Base-by-base conservation (phyloP, 768 basidiomycete genomes). In the Termitomyces sp. region DNA sequence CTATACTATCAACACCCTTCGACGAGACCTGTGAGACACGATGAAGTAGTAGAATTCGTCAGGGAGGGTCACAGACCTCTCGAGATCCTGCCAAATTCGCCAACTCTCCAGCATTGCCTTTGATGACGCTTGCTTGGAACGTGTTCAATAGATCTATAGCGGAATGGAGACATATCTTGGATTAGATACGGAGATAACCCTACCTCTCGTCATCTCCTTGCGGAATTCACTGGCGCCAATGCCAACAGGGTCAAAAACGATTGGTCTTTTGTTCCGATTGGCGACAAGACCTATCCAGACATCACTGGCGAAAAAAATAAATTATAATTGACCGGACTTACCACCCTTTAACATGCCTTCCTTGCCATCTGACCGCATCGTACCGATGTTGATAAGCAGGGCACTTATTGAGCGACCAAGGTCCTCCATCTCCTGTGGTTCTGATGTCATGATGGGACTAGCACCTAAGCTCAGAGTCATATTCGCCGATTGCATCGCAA, bases 401-500 rank as follows among this genome's bases (percentile, higher is more conserved):
- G 85, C 85, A 16, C 84, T 83, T 46, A 81, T 81, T 48, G 86
- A 79, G 34, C 75, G 74, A 54, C 84, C 77, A 20, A 98, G 77
- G 59, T 95, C 90, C 28, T 82, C 79, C 80, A 94, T 93, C 68
- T 98, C 95, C 57, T 81, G 77, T 0, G 87, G 80, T 24, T 87
- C 84, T 20, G 90, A 87, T 3, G 94, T 90, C 95, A 98, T 98
- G 67, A 98, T 94, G 0, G 95, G 95, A 58, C 91, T 94, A 15
- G 86, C 93, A 18, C 90, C 89, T 4, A 97, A 66, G 0, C 93
- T 92, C 6, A 98, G 79, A 2, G 94, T 96, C 1, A 89, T 81
- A 67, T 96, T 97, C 22, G 94, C 93, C 5, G 88, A 91, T 73
- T 95, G 94, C 20, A 86, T 94, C 20, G 86, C 83, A 31, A 93